These are phyloP conservation scores for Apophysomyces sp. DNA, from an alignment of 371 early-diverging fungal genomes.

Conservation along the genomic window DNA sequence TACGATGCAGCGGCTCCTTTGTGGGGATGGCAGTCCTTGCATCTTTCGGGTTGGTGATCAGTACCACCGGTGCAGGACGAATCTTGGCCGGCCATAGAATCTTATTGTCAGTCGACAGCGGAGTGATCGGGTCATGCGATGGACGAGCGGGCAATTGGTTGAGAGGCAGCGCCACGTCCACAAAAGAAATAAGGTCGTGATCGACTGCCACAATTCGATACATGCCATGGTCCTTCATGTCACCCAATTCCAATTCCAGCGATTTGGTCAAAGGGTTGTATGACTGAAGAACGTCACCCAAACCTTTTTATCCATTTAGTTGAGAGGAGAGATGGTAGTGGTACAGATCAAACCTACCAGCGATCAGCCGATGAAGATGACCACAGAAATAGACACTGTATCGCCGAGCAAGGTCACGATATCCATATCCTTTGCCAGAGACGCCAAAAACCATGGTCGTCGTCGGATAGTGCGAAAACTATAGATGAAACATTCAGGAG, in stretches of 20 bases:
- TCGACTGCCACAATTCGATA: conserved; percentile 88
- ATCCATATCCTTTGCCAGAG: conserved; percentile 58
- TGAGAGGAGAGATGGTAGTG: no score
- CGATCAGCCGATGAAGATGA: conserved; percentile 80
- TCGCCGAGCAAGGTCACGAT: conserved; percentile 57
- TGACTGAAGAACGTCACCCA: conserved; percentile 65
- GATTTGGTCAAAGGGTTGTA: conserved; percentile 60
- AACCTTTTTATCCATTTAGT: conserved; percentile 33
- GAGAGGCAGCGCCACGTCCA: conserved; percentile 66
- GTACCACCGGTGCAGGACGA: conserved; percentile 68
- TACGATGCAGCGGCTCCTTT: conserved; percentile 71
- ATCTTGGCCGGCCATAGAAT: conserved; percentile 24
- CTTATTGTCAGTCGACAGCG: conserved; percentile 10
- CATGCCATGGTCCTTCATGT: conserved; percentile 81
- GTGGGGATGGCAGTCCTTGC: conserved; percentile 67
- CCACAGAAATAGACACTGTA: conserved; percentile 84
- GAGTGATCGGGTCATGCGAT: conserved; percentile 7
- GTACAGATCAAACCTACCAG: conserved; percentile 37
- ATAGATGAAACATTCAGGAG: conserved; percentile 4
- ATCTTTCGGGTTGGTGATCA: conserved; percentile 91
- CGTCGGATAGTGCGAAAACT: conserved; percentile 85
- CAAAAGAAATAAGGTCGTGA: conserved; percentile 82
- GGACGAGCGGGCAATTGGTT: conserved; percentile 44
- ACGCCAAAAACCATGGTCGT: conserved; percentile 75
- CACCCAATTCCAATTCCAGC: conserved; percentile 85